Evolutionary conservation across 2,329 filamentous ascomycete genomes (phyloP).

Genomic region (Aspergillus costaricaensis): DNA sequence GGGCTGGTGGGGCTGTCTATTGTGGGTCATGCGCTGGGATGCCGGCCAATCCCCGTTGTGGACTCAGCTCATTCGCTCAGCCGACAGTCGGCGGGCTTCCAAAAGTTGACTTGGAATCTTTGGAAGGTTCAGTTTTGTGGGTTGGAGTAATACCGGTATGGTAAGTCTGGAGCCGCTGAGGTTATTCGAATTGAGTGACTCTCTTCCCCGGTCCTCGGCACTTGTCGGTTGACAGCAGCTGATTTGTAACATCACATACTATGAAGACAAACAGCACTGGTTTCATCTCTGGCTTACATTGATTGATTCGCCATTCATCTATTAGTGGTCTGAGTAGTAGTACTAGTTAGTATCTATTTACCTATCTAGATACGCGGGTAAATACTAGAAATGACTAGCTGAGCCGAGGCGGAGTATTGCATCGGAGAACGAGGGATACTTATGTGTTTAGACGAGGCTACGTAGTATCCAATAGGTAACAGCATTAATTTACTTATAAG

Average conservation of each 20-base stretch:
- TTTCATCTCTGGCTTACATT: background rate
- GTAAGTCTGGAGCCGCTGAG: slow-evolving; percentile 1
- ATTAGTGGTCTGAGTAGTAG: no score
- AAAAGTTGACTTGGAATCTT: background rate
- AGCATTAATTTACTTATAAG: no score
- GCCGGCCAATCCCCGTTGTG: slow-evolving; percentile 5
- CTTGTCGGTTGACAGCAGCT: background rate
- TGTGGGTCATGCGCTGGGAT: slow-evolving; percentile 6
- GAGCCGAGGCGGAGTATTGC: background rate
- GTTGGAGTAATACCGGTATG: slow-evolving; percentile 3
- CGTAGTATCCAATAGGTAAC: no score
- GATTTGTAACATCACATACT: background rate
- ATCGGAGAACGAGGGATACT: background rate
- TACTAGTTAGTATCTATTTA: background rate
- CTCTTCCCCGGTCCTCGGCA: slow-evolving; percentile 3
- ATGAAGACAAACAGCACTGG: background rate
- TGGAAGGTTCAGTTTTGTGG: no score
- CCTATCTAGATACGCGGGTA: background rate
- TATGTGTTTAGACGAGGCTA: background rate
- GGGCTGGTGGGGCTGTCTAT: slow-evolving; percentile 13
- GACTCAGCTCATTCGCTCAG: slow-evolving; percentile 7
- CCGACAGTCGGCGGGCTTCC: background rate
- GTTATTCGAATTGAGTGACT: background rate
- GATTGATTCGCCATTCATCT: background rate
- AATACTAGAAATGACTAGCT: background rate